Conservation (phyloP, 2,329 filamentous ascomycete species). For the Westerdykella sp. region DNA sequence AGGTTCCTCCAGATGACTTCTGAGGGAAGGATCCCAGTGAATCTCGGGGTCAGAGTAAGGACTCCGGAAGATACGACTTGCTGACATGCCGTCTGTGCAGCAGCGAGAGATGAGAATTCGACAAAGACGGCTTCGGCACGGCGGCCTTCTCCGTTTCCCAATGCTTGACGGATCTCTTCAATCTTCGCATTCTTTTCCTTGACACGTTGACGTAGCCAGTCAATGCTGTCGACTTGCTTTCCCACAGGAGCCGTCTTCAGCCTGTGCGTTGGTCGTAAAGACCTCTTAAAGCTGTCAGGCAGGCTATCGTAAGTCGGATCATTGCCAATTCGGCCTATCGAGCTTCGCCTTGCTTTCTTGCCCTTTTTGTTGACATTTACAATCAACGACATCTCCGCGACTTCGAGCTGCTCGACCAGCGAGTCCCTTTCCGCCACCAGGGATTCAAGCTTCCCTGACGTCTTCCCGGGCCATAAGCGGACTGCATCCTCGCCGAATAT, state of each 20-base stretch:
- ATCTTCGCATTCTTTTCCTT: constrained; percentile 68
- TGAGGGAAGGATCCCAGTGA: constrained; percentile 71
- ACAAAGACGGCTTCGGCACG: constrained; percentile 77
- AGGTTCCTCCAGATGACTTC: constrained; percentile 88
- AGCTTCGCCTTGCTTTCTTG: constrained; percentile 56
- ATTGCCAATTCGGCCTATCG: constrained; percentile 40
- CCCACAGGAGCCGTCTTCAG: constrained; percentile 53
- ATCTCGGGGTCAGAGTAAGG: constrained; percentile 77
- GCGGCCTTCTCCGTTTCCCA: constrained; percentile 45
- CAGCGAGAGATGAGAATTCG: constrained; percentile 75
- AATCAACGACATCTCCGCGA: constrained; percentile 79
- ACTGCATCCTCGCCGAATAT: constrained; percentile 78
- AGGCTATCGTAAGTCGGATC: constrained; percentile 47
- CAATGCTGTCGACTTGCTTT: constrained; percentile 89
- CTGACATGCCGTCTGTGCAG: constrained; percentile 82
- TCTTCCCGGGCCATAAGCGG: constrained; percentile 75
- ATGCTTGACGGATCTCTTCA: constrained; percentile 59
- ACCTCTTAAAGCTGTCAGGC: constrained; percentile 57
- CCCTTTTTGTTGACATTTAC: constrained; percentile 68
- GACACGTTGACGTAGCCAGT: constrained; percentile 77
- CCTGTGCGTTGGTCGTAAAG: constrained; percentile 38
- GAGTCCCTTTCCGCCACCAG: constrained; percentile 76
- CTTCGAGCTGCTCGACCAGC: constrained; percentile 74
- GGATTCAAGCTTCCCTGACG: constrained; percentile 70
- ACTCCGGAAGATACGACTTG: constrained; percentile 30